Evolutionary conservation across 2,329 filamentous ascomycete genomes (phyloP).

Genomic region (Colletotrichum lupini): DNA sequence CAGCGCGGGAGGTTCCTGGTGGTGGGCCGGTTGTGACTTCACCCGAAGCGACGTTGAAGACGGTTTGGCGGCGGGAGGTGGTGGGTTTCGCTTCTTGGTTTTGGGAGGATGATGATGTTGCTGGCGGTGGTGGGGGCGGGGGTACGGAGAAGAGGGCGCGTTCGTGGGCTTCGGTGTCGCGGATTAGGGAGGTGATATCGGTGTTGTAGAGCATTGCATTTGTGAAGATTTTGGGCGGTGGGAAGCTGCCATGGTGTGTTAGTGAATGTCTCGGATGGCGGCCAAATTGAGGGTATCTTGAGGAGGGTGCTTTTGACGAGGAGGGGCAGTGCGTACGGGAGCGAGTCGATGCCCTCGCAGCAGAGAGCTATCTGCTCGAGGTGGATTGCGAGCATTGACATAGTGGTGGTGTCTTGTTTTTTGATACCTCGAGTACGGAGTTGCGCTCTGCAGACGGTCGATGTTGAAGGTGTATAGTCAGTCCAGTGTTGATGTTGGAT

Average conservation of each 20-base stretch:
- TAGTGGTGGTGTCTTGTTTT: conserved; percentile 43
- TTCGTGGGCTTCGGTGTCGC: conserved; percentile 95
- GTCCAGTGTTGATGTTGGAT: not conserved
- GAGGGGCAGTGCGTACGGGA: conserved; percentile 66
- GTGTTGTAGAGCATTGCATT: conserved; percentile 89
- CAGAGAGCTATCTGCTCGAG: conserved; percentile 82
- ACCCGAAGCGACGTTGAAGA: conserved; percentile 73
- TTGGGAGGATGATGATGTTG: conserved; percentile 48
- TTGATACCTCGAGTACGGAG: not conserved
- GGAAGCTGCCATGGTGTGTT: conserved; percentile 72
- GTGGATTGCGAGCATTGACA: conserved; percentile 77
- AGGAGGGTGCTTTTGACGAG: conserved; percentile 23
- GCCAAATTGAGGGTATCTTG: not conserved
- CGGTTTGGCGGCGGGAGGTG: conserved; percentile 68
- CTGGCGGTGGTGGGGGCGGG: conserved; percentile 71
- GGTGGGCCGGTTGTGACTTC: conserved; percentile 69
- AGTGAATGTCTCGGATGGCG: conserved; percentile 16
- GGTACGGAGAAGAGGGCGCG: conserved; percentile 94
- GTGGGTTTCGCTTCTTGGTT: conserved; percentile 53
- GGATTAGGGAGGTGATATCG: conserved; percentile 94
- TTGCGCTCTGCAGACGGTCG: not conserved
- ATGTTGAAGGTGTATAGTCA: no score
- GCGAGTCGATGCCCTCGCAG: conserved; percentile 79
- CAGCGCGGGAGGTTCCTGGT: conserved; percentile 39
- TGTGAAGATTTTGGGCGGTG: conserved; percentile 92